Conservation (phyloP, 164 flowering plant genomes). For the Vitis amurensis region DNA sequence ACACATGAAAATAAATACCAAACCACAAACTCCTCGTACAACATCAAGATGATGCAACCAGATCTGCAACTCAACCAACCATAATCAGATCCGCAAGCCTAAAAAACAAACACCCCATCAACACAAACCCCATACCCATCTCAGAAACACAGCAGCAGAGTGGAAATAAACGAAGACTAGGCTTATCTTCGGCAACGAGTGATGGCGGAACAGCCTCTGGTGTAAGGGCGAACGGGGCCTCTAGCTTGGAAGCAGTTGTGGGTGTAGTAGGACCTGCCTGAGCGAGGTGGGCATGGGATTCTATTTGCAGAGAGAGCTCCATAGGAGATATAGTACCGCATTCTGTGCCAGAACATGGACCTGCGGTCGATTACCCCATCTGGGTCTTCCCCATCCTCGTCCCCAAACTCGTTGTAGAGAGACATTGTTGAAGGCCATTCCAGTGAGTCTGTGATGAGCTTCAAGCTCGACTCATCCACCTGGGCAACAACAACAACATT, state of each 20-base stretch:
- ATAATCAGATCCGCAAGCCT: too few relatives aligned
- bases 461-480: constrained; percentile 23
- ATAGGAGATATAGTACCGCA: constrained; percentile 69
- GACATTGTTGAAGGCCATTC: constrained; percentile 31
- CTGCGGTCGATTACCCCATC: constrained; percentile 36
- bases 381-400: constrained; percentile 7
- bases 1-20: too few relatives aligned
- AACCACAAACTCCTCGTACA: too few relatives aligned
- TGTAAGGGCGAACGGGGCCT: constrained; percentile 64
- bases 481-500: constrained; percentile 16
- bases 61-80: too few relatives aligned
- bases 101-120: not conserved
- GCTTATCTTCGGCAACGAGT: constrained; percentile 58
- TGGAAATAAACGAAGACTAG: not conserved
- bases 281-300: constrained; percentile 79
- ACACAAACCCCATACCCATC: constrained; percentile 3
- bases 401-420: constrained; percentile 8
- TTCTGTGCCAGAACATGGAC: constrained; percentile 49
- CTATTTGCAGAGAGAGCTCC: constrained; percentile 76
- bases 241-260: constrained; percentile 63
- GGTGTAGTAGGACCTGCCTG: constrained; percentile 84
- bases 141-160: not conserved
- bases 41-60: too few relatives aligned
- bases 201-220: constrained; percentile 69
- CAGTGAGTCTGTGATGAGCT: constrained; percentile 25